These are phyloP conservation scores for Fomitopsis serialis DNA, from an alignment of 768 basidiomycete genomes.

Conservation along the genomic window DNA sequence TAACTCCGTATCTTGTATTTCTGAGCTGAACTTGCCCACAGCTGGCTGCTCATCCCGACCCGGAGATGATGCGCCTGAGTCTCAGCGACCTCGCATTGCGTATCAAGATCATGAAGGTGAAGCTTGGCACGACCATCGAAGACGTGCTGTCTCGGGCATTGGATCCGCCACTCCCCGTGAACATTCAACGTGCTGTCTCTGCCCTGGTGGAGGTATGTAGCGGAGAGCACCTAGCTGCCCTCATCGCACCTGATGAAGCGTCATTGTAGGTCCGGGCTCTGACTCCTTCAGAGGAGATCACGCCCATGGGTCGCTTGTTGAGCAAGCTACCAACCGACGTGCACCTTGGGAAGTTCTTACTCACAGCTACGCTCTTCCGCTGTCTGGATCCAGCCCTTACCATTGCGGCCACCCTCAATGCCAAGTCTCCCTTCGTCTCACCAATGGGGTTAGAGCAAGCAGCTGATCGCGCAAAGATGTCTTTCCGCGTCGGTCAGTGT, in stretches of 20 bases:
- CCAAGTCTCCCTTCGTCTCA: constrained; percentile 88
- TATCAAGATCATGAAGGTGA: constrained; percentile 92
- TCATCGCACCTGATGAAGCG: background rate
- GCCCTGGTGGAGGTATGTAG: constrained; percentile 77
- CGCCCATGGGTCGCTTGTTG: constrained; percentile 85
- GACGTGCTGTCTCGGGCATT: constrained; percentile 83
- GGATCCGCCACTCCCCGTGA: constrained; percentile 82
- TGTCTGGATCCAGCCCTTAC: constrained; percentile 97
- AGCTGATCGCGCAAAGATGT: constrained; percentile 76
- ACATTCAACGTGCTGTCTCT: constrained; percentile 86
- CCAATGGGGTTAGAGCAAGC: constrained; percentile 86
- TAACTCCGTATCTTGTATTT: background rate
- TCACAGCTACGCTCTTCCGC: constrained; percentile 77
- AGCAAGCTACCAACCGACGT: constrained; percentile 95
- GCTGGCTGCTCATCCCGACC: constrained; percentile 87
- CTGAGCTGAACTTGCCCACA: constrained; percentile 23
- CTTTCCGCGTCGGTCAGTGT: constrained; percentile 67
- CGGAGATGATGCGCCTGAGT: constrained; percentile 93
- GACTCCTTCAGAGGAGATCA: constrained; percentile 84
- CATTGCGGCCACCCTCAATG: constrained; percentile 87
- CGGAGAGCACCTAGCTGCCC: background rate
- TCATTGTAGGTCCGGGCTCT: constrained; percentile 75
- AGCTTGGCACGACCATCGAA: constrained; percentile 80
- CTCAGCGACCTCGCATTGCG: constrained; percentile 86
- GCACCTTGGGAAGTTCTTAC: constrained; percentile 89